Percentiles rank a stretch among this genome's conserved stretches.
These are phyloP conservation scores for Vigna angularis DNA, from an alignment of 306 rosid genomes.

Conservation along the genomic window DNA sequence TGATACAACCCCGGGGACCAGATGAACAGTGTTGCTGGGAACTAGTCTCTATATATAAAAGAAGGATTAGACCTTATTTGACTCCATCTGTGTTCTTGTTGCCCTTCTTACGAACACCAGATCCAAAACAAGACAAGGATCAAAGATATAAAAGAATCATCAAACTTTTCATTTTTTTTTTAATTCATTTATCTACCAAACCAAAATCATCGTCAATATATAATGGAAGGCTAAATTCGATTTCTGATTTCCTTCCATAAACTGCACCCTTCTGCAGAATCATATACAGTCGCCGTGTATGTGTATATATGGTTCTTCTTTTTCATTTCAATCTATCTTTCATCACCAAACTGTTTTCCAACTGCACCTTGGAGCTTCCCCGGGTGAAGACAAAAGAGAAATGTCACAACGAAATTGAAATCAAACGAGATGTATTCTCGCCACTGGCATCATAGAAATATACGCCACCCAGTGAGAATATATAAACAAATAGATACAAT, in stretches of 20 bases:
- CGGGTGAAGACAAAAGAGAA: conserved; percentile 50
- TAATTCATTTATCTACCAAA: background rate
- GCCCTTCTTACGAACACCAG: conserved; percentile 29
- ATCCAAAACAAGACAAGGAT: conserved; percentile 33
- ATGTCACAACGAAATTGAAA: conserved; percentile 44
- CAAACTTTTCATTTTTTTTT: background rate
- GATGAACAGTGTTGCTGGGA: conserved; percentile 41
- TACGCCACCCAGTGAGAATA: background rate
- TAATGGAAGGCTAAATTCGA: conserved; percentile 46
- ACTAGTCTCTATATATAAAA: conserved; percentile 26
- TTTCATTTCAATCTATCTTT: conserved; percentile 35
- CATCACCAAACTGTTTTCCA: conserved; percentile 37
- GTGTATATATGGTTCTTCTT: background rate
- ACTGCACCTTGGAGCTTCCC: conserved; percentile 43
- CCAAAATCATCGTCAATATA: conserved; percentile 22
- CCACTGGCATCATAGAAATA: conserved; percentile 41
- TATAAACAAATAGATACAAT: background rate
- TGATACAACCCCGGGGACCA: conserved; percentile 52
- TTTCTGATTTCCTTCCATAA: conserved; percentile 29
- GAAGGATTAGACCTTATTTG: conserved; percentile 25
- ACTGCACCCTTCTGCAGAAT: conserved; percentile 33
- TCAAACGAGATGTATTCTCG: conserved; percentile 33
- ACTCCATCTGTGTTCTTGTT: conserved; percentile 30
- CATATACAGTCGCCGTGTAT: background rate
- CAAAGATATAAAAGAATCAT: background rate